Evolutionary conservation across 768 basidiomycete species (phyloP), one percentile per base, ranked within the genome.

Genomic region (Coprinopsis marcescibilis): DNA sequence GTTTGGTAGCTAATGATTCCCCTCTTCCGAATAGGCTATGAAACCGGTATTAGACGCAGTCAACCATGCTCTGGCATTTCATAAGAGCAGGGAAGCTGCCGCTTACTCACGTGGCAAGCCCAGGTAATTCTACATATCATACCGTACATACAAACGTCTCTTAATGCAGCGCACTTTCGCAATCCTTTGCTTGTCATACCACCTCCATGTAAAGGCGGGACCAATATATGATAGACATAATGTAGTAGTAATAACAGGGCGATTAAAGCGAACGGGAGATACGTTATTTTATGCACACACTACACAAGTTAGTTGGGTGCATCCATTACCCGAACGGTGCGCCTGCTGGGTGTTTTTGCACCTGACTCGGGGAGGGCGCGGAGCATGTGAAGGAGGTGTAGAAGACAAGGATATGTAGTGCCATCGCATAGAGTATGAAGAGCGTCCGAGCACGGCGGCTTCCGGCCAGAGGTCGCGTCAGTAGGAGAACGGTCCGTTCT

Each of bases 381-480:
- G 82, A 76, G 55, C 83, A 89, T 61, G 85, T 85, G 60, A 86
- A 90, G 25, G 79, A 73, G 4, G 83, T 85, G 61, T 79, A 85
- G 64, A 94, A 70, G 24, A 93, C 85, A 24, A 94, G 68, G n/a
- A 85, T 49, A 60, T 96, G 92, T 15, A 96, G 63, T 3, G 72
- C 78, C 11, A 85, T 62, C 4, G 95, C 86, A 64, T 99, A 99
- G 41, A 83, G 71, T 49, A 97, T 82, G 62, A 97, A 97, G 34
- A 88, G 77, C 15, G 84, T 85, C 57, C 96, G 74, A n/a, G 92
- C 83, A 13, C 91, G 79, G 23, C 93, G 85, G 60, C 91, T 93
- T 33, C 90, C 88, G 21, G 97, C 77, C 43, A 98, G 84, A 10
- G 82, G 75, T 41, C 87, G 81, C 0, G 96, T 95, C 13, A 98